phyloP scores from a whole-genome alignment of 768 basidiomycete genomes.

The Phylloporus sp. region DNA sequence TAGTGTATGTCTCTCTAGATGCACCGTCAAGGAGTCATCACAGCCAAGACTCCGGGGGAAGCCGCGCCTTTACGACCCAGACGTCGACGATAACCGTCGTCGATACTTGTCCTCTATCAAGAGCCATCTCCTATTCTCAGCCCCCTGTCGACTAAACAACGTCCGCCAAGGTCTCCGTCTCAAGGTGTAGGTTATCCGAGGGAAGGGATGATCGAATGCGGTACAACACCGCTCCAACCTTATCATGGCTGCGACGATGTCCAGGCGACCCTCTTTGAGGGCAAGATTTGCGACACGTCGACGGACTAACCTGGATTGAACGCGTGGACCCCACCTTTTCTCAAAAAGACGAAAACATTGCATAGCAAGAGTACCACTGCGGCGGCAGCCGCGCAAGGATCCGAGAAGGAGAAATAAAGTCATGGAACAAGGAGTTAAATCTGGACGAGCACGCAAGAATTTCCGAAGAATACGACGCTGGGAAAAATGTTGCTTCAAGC shows the following conservation, averaged over 20 bases:
- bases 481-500: constrained; percentile 41
- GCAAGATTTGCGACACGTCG: constrained; percentile 56
- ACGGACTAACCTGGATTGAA: constrained; percentile 55
- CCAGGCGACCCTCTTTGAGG: constrained; percentile 58
- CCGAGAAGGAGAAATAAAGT: constrained; percentile 58
- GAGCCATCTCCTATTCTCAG: constrained; percentile 29
- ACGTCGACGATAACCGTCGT: constrained; percentile 5
- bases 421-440: constrained; percentile 50
- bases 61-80: background rate
- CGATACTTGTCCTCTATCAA: constrained; percentile 22
- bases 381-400: constrained; percentile 42
- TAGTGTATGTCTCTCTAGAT: constrained; percentile 1
- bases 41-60: no score
- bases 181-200: constrained; percentile 7
- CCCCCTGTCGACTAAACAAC: constrained; percentile 24
- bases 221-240: constrained; percentile 13
- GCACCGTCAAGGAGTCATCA: background rate
- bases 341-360: constrained; percentile 42
- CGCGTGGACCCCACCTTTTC: constrained; percentile 48
- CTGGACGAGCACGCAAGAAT: constrained; percentile 43
- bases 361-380: constrained; percentile 52
- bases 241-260: constrained; percentile 36
- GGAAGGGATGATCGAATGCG: constrained; percentile 1
- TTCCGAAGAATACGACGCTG: constrained; percentile 41
- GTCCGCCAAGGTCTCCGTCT: constrained; percentile 21